phyloP scores from a whole-genome alignment of 495 filamentous ascomycete genomes.

The Neurospora terricola region DNA sequence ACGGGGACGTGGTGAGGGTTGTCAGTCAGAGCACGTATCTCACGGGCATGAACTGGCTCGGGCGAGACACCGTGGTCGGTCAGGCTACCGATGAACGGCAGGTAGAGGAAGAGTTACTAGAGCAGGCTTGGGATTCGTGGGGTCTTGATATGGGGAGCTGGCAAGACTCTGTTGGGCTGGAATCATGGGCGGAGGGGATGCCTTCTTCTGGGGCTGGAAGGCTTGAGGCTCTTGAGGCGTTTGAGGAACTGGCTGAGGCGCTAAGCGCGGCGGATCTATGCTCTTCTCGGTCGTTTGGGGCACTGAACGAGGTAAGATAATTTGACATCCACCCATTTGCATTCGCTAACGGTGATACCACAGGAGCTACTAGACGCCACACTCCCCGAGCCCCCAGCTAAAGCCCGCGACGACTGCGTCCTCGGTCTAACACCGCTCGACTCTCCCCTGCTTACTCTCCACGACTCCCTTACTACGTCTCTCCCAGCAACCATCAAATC shows the following conservation, averaged over 20 bases:
- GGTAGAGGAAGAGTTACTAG: slow-evolving; percentile 43
- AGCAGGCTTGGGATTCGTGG: slow-evolving; percentile 49
- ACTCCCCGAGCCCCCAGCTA: slow-evolving; percentile 47
- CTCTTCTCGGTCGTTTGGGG: slow-evolving; percentile 29
- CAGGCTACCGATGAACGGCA: slow-evolving; percentile 8
- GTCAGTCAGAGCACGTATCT: slow-evolving; percentile 75
- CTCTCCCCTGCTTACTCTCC: slow-evolving; percentile 22
- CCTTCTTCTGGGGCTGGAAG: slow-evolving; percentile 7
- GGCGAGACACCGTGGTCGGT: slow-evolving; percentile 37
- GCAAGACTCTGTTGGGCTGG: slow-evolving; percentile 22
- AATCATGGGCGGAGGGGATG: slow-evolving; percentile 17
- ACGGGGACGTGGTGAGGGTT: slow-evolving; percentile 61
- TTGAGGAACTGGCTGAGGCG: slow-evolving; percentile 23
- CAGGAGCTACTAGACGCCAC: slow-evolving; percentile 50
- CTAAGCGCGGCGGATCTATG: slow-evolving; percentile 45
- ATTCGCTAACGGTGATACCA: slow-evolving; percentile 6
- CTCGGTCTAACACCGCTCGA: slow-evolving; percentile 54
- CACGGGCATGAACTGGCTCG: slow-evolving; percentile 67
- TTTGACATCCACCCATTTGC: background rate
- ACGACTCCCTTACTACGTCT: slow-evolving; percentile 12
- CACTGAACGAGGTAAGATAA: slow-evolving; percentile 27
- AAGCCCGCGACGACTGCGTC: slow-evolving; percentile 52
- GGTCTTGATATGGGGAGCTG: slow-evolving; percentile 40
- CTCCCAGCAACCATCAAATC: slow-evolving; percentile 26
- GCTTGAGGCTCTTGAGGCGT: slow-evolving; percentile 20